Conservation (phyloP, 768 basidiomycete genomes). For the Paxillus rubicundulus region DNA sequence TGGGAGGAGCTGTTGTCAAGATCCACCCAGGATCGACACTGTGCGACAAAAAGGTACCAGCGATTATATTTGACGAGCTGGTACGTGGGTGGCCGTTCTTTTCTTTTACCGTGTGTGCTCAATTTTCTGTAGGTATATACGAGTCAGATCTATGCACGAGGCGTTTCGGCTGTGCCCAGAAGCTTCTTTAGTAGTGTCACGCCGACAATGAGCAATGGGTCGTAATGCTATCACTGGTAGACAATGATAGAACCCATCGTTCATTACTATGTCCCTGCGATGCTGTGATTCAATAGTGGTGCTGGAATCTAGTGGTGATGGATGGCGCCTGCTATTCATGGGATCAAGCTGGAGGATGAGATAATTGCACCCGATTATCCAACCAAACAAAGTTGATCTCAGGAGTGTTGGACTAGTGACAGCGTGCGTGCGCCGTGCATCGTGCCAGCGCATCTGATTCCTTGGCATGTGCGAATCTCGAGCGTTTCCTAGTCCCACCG, state of each 20-base stretch:
- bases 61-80: slow-evolving; percentile 91
- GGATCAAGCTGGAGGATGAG: not conserved
- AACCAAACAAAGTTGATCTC: no score
- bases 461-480: no score
- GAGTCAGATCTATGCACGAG: slow-evolving; percentile 83
- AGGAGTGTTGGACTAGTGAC: no score
- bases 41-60: slow-evolving; percentile 76
- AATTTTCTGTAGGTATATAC: slow-evolving; percentile 61
- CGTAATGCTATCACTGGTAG: slow-evolving; percentile 3
- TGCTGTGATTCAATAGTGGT: slow-evolving; percentile 5
- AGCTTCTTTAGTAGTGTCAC: slow-evolving; percentile 36
- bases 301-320: not conserved
- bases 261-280: not conserved
- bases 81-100: slow-evolving; percentile 43
- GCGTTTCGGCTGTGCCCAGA: slow-evolving; percentile 81
- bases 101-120: not conserved
- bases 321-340: no score
- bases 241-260: slow-evolving; percentile 4
- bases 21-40: slow-evolving; percentile 89
- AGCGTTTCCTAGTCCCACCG: no score
- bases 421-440: no score
- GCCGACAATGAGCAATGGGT: slow-evolving; percentile 14
- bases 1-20: slow-evolving; percentile 78
- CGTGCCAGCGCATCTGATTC: no score
- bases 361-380: not conserved